A percentile compares a stretch with the other conserved stretches of the same genome.
These are phyloP conservation scores for Sugiyamaella americana DNA, from an alignment of 805 yeast species.

Conservation along the genomic window DNA sequence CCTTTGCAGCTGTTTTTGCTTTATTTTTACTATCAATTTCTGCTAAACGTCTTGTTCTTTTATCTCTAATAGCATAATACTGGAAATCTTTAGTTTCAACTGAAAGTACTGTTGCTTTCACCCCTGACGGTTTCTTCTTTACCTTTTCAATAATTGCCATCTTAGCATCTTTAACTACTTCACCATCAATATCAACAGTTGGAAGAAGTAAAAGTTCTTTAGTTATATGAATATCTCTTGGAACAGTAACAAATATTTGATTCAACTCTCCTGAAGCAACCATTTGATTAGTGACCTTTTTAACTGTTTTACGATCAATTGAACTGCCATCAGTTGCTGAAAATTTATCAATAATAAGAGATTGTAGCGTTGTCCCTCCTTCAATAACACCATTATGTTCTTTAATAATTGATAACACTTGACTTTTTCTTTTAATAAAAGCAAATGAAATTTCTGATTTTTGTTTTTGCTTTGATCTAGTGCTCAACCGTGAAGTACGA, in stretches of 20 bases:
- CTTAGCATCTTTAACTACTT: constrained; percentile 20
- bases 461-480: neutral
- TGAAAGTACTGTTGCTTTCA: no score
- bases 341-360: constrained; percentile 37
- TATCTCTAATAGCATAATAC: no score
- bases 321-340: constrained; percentile 30
- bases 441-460: constrained; percentile 35
- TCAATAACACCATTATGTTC: constrained; percentile 43
- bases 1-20: no score
- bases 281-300: constrained; percentile 39
- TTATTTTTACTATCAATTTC: no score
- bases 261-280: constrained; percentile 31
- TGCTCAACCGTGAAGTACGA: no score
- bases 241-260: constrained; percentile 21
- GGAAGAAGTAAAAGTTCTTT: constrained; percentile 28
- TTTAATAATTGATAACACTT: constrained; percentile 38
- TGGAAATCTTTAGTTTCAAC: no score
- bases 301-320: constrained; percentile 51
- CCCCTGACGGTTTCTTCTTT: no score
- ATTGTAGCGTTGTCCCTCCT: constrained; percentile 38
- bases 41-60: no score
- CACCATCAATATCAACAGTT: constrained; percentile 20
- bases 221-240: constrained; percentile 3
- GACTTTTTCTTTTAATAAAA: constrained; percentile 39
- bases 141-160: constrained; percentile 14